Percentiles rank a stretch among this genome's conserved stretches.
Evolutionary conservation across 495 filamentous ascomycete species (phyloP).

Genomic region (Aspergillus indologenus): DNA sequence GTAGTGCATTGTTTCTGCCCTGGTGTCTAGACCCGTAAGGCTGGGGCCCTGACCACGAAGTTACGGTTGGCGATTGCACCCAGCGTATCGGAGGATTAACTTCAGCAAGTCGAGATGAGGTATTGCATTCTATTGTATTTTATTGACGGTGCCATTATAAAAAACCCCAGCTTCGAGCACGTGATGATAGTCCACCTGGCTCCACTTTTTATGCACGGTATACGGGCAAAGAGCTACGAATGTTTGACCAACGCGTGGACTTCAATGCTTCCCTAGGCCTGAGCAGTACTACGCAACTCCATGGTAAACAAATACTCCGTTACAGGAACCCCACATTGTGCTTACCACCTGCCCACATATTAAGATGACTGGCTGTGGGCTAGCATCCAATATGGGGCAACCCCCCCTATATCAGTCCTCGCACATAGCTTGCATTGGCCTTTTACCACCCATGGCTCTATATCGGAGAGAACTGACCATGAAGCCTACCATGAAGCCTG

Average conservation of each 20-base stretch:
- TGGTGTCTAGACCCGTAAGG: neutral
- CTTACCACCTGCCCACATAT: neutral
- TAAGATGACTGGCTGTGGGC: neutral
- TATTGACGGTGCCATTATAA: neutral
- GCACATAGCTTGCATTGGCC: no score
- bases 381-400: neutral
- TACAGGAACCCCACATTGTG: neutral
- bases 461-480: neutral
- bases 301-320: neutral
- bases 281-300: neutral
- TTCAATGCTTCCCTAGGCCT: neutral
- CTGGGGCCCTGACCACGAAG: neutral
- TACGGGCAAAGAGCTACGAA: no score
- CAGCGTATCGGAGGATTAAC: neutral
- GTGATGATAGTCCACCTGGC: neutral
- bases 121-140: neutral
- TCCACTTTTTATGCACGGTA: neutral
- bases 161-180: neutral
- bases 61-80: neutral
- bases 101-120: neutral
- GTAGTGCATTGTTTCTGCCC: neutral
- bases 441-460: no score
- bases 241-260: no score
- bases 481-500: conserved; percentile 9
- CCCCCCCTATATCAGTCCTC: no score